Evolutionary conservation across 208 protist species (phyloP).

Genomic region (Trichomonas tenax): DNA sequence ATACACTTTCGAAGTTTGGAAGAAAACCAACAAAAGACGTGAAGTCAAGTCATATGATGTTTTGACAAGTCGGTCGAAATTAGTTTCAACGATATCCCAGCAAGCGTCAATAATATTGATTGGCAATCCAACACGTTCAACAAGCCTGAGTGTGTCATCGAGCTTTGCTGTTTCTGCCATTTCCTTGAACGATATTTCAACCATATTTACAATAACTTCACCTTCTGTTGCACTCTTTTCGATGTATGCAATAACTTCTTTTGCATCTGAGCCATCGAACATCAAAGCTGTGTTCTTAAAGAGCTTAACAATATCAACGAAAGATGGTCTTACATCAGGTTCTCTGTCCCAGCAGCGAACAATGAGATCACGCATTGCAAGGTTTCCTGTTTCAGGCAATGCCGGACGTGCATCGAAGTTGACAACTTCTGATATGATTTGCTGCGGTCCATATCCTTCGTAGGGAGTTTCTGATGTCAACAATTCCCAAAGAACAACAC

Average conservation of each 20-base stretch:
- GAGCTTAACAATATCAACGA: background rate
- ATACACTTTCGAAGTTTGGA: background rate
- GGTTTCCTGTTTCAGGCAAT: background rate
- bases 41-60: background rate
- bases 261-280: background rate
- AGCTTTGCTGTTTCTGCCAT: background rate
- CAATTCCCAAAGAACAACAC: slow-evolving; percentile 3
- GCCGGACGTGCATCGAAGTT: background rate
- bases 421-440: background rate
- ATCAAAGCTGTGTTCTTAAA: background rate
- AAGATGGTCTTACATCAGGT: background rate
- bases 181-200: background rate
- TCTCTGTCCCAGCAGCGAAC: background rate
- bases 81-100: background rate
- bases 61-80: background rate
- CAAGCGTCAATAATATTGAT: background rate
- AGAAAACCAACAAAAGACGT: background rate
- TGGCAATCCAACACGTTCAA: background rate
- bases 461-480: background rate
- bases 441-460: background rate
- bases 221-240: background rate
- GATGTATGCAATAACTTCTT: background rate
- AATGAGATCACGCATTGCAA: background rate
- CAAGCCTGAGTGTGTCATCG: background rate
- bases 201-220: background rate